Evolutionary conservation across 2,329 filamentous ascomycete species (phyloP).

Genomic region (Thelonectria discophora): DNA sequence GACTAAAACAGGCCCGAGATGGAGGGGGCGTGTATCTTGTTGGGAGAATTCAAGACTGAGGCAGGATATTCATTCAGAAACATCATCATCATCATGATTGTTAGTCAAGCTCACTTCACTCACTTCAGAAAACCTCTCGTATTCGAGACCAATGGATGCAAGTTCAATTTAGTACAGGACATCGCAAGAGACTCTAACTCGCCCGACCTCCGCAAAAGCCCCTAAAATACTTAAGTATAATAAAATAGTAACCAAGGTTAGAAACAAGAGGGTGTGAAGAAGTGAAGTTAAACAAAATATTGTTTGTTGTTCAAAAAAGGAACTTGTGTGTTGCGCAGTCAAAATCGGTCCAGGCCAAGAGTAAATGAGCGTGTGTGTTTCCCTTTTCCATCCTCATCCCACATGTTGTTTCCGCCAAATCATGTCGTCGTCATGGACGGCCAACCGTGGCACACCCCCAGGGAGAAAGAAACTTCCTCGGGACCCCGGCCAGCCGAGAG

Average conservation of each 20-base stretch:
- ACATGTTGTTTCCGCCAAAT: neutral
- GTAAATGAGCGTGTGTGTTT: neutral
- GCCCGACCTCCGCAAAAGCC: neutral
- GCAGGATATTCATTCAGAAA: neutral
- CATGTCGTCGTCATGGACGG: neutral
- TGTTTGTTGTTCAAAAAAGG: no score
- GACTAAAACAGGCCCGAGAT: neutral
- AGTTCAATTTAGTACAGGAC: neutral
- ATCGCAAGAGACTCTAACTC: neutral
- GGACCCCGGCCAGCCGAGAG: neutral
- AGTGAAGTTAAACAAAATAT: neutral
- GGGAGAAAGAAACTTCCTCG: neutral
- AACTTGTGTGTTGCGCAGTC: neutral
- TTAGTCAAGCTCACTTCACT: no score
- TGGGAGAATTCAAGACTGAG: no score
- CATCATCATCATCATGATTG: neutral
- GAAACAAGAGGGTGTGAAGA: neutral
- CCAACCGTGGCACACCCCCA: neutral
- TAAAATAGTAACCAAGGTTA: neutral
- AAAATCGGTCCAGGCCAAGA: neutral
- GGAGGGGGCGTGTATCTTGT: neutral
- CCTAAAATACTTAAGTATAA: neutral
- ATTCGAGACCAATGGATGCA: neutral
- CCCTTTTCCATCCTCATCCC: neutral
- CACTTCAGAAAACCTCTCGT: no score